These are phyloP conservation scores for Saccharomycopsis schoenii DNA, from an alignment of 805 yeast species.

Conservation along the genomic window DNA sequence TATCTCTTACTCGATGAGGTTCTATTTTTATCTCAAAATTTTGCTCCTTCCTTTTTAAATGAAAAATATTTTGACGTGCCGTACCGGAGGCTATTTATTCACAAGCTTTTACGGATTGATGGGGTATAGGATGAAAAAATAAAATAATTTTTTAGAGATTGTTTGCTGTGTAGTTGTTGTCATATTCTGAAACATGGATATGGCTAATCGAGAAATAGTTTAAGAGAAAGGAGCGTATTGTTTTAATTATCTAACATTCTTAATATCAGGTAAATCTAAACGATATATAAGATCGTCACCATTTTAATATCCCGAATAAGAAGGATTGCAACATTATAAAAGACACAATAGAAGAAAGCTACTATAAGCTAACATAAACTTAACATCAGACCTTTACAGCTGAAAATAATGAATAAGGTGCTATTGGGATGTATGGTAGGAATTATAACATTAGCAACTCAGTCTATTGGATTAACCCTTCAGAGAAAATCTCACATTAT, in stretches of 20 bases:
- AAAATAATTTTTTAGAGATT: not conserved
- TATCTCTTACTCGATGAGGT: not conserved
- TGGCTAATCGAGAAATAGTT: not conserved
- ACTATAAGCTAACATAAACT: no score
- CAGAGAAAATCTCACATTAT: slow-evolving; percentile 69
- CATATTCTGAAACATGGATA: not conserved
- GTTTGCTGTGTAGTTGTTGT: not conserved
- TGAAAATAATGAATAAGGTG: not conserved
- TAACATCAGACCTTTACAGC: not conserved
- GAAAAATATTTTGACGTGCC: not conserved
- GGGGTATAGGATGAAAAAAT: not conserved
- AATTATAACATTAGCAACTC: slow-evolving; percentile 64
- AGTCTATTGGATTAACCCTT: slow-evolving; percentile 71
- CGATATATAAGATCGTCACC: no score
- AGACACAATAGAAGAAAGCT: no score
- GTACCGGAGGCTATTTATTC: not conserved
- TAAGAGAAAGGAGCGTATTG: no score
- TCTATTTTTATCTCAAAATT: not conserved
- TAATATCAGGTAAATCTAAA: no score
- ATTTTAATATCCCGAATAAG: no score
- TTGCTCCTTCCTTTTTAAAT: not conserved
- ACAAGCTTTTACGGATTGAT: not conserved
- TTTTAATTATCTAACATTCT: no score
- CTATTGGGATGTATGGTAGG: slow-evolving; percentile 58
- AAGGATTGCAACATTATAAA: no score